Evolutionary conservation across 306 rosid genomes (phyloP).

Genomic region (Betula pendula): DNA sequence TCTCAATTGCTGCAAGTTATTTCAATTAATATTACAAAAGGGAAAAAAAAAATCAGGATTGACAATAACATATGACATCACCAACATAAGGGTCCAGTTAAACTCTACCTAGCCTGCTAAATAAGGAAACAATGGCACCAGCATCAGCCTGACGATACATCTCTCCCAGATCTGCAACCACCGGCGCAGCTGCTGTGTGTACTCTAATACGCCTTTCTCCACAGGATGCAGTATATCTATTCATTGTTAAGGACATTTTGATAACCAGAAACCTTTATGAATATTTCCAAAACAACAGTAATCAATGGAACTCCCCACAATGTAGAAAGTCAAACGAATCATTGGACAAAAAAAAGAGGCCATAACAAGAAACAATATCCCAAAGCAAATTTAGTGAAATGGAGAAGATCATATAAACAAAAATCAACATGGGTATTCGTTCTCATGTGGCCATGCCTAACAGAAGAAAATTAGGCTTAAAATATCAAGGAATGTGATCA

Average conservation of each 20-base stretch:
- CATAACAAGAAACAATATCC: neutral
- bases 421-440: neutral
- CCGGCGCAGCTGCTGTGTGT: conserved; percentile 92
- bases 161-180: conserved; percentile 83
- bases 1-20: conserved; percentile 81
- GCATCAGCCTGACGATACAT: conserved; percentile 89
- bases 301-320: conserved; percentile 14
- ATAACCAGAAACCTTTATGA: conserved; percentile 16
- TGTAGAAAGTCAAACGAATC: neutral
- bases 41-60: conserved; percentile 27
- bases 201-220: conserved; percentile 98
- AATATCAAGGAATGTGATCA: neutral
- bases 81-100: conserved; percentile 23
- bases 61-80: conserved; percentile 13
- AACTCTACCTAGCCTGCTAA: conserved; percentile 79
- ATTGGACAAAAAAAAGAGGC: neutral
- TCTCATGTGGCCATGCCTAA: neutral
- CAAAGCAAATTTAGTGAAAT: neutral
- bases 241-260: conserved; percentile 52
- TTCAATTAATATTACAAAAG: conserved; percentile 27
- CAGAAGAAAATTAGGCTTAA: neutral
- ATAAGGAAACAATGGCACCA: conserved; percentile 80
- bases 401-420: neutral
- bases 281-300: conserved; percentile 21
- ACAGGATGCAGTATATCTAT: conserved; percentile 96